Evolutionary conservation across 345 rosid species (phyloP).

Genomic region (Anastatica hierochuntica): DNA sequence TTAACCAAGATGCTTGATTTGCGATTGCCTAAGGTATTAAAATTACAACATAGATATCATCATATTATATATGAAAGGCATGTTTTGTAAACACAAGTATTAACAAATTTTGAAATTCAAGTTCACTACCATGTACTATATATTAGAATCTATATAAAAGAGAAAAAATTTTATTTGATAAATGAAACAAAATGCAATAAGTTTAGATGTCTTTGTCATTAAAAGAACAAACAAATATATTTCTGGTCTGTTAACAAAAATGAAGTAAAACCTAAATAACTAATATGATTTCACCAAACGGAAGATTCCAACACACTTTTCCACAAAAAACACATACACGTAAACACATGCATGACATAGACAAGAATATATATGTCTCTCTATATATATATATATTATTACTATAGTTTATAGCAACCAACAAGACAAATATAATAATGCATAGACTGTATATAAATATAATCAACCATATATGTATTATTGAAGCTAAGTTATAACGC

Average conservation of each 20-base stretch:
- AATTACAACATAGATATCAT: conserved; percentile 1
- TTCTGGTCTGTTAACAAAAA: conserved; percentile 29
- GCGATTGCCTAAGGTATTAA: too few species aligned
- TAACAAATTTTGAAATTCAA: not conserved
- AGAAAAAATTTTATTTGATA: not conserved
- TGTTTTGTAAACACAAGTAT: not conserved
- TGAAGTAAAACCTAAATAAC: conserved; percentile 25
- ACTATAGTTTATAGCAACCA: conserved; percentile 16
- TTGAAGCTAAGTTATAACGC: conserved; percentile 9
- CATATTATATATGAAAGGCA: conserved; percentile 3
- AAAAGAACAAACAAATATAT: conserved; percentile 25
- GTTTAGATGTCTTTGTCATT: conserved; percentile 21
- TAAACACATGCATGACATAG: conserved; percentile 22
- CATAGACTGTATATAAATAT: not conserved
- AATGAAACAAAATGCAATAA: not conserved
- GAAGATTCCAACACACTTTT: conserved; percentile 29
- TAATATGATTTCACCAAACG: conserved; percentile 28
- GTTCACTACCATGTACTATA: conserved; percentile 8
- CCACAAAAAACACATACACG: conserved; percentile 20
- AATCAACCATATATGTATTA: not conserved
- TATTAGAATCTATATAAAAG: too few species aligned
- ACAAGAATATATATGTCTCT: conserved; percentile 2
- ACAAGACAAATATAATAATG: not conserved
- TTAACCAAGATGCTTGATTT: conserved; percentile 1
- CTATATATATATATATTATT: not conserved